Percentiles rank a stretch among this genome's conserved stretches.
phyloP scores from a whole-genome alignment of 495 filamentous ascomycete genomes.

The Penicillium herquei region DNA sequence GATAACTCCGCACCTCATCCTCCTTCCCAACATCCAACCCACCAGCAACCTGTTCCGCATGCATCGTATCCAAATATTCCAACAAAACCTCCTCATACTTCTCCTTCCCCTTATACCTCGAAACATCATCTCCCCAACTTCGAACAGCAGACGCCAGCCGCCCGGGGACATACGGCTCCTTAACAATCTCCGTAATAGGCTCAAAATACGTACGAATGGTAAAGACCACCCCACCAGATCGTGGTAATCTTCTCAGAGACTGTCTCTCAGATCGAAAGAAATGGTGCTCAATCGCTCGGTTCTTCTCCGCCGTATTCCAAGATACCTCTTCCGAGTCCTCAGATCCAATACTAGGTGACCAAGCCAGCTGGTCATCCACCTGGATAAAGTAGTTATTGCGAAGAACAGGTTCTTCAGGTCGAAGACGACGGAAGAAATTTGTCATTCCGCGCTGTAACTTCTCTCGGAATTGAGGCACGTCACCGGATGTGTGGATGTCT shows the following conservation, averaged over 20 bases:
- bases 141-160: conserved; percentile 69
- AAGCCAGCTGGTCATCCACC: conserved; percentile 68
- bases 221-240: conserved; percentile 73
- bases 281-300: conserved; percentile 70
- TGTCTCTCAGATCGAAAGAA: conserved; percentile 81
- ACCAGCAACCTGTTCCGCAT: conserved; percentile 67
- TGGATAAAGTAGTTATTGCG: conserved; percentile 78
- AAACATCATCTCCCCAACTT: conserved; percentile 87
- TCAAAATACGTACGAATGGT: conserved; percentile 80
- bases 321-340: conserved; percentile 66
- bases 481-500: conserved; percentile 80
- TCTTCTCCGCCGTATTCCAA: conserved; percentile 78
- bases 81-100: conserved; percentile 75
- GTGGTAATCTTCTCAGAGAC: conserved; percentile 69
- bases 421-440: conserved; percentile 70
- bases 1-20: conserved; percentile 56
- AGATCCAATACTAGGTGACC: conserved; percentile 71
- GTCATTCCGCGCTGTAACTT: conserved; percentile 82
- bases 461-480: conserved; percentile 73
- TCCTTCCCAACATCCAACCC: conserved; percentile 63
- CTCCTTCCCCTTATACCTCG: conserved; percentile 80
- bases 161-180: conserved; percentile 71
- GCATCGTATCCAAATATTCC: conserved; percentile 78
- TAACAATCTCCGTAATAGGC: conserved; percentile 60
- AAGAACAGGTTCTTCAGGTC: conserved; percentile 62